Conservation (phyloP, 1,284 basidiomycete species). For the Peniophora sp. region DNA sequence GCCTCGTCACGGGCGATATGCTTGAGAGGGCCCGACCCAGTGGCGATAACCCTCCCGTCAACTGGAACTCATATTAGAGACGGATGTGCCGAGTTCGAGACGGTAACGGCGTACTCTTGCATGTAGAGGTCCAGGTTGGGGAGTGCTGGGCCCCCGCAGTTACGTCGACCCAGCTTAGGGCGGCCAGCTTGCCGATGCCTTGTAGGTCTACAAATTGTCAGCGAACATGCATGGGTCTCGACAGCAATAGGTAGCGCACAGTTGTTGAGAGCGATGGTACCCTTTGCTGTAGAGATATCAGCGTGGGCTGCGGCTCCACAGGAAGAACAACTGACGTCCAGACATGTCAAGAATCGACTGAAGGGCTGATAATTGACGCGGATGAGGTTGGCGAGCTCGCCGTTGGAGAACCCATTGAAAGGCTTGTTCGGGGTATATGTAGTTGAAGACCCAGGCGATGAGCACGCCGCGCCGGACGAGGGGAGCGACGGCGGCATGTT, state of each 20-base stretch:
- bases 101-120: conserved; percentile 42
- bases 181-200: conserved; percentile 25
- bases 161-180: conserved; percentile 49
- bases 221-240: too few relatives aligned
- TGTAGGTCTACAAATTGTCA: conserved; percentile 40
- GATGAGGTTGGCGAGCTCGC: too few relatives aligned
- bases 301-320: conserved; percentile 7
- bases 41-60: conserved; percentile 31
- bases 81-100: too few relatives aligned
- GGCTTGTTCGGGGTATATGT: too few relatives aligned
- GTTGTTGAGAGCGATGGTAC: conserved; percentile 21
- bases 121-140: conserved; percentile 46
- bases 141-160: conserved; percentile 36
- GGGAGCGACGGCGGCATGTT: too few relatives aligned
- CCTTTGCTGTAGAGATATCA: background rate
- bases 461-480: too few relatives aligned
- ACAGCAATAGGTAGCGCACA: conserved; percentile 11
- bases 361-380: too few relatives aligned
- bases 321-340: background rate
- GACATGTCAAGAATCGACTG: too few relatives aligned
- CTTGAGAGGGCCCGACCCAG: conserved; percentile 41
- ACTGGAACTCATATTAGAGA: conserved; percentile 27
- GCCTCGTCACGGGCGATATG: conserved; percentile 46
- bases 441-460: too few relatives aligned
- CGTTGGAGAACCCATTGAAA: too few relatives aligned